Base-by-base conservation (phyloP, 2,329 filamentous ascomycete genomes). In the Sclerotiophoma versabilis region DNA sequence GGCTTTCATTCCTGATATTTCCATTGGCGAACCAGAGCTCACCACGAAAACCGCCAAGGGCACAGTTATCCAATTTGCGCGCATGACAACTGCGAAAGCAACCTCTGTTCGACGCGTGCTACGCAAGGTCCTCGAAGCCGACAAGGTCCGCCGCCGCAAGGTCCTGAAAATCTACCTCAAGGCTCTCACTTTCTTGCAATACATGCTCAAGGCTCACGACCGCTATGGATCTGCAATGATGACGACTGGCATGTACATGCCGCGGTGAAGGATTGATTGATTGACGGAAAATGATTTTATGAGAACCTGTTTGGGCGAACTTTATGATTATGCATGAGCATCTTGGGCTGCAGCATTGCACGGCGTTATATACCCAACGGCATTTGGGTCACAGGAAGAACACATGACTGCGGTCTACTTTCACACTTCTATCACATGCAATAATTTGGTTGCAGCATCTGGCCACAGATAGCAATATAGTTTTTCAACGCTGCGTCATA, bases 231-330 rank as follows among this genome's bases (percentile, higher is more conserved):
- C 62, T 12, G 55, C 64, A 39, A 68, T 68, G 65, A 57, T 62
- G 36, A 64, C 60, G n/a, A 63, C 64, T 8, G 65, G 65, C 43
- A 58, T 64, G 53, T 65, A 68, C 33, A 60, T 68, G 62, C 65
- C 64, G 43, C 64, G 65, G 25, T 66, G 50, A 63, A 41, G 34
- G 45, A 41, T 20, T 26, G 7, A n/a, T 34, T 33, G 33, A 23
- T 19, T 29, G 3, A 4, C 6, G 5, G n/a, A 25, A 45, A 46
- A 30, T n/a, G 39, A 49, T 41, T 41, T 54, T 44, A 41, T n/a
- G 45, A 49, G 17, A 12, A 41, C 30, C 29, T 20, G 29, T 33
- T 36, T 45, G 46, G 41, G 30, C 41, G 27, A 54, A 26, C 19
- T 45, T 25, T 22, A 49, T 22, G 51, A 49, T 36, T 41, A 49